Evolutionary conservation across 2,329 filamentous ascomycete genomes (phyloP), one percentile per base, ranked within the genome.

Genomic region (Aspergillus uvarum): DNA sequence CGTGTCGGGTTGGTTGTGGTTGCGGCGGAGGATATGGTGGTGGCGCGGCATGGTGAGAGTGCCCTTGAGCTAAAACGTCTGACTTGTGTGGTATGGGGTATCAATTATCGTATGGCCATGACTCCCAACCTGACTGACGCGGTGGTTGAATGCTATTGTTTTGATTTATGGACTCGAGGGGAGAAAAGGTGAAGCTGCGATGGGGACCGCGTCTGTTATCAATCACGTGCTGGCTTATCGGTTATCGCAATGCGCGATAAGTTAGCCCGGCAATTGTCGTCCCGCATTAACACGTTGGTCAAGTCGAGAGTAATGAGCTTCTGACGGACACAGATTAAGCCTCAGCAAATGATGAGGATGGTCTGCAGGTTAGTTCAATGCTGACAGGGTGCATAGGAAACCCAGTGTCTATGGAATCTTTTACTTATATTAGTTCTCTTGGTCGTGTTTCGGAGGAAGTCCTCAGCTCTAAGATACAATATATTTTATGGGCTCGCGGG

Each of bases 21-120:
- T 32, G 11, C 53, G 53, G 19, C 53, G 53, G 44, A 55, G 53
- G 19, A 48, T 44, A 31, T 64, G 60, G 51, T 62, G 60, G 54
- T 67, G 64, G 59, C 65, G 67, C 57, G 66, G 66, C 67, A 69
- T 69, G 63, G 57, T 59, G 58, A 7, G 16, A 16, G 14, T 35
- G 32, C 14, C 5, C 14, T 35, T 35, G 32, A 35, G 11, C 32
- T 12, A 10, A 5, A 8, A 8, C 8, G 32, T 35, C 14, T 12
- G 32, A 16, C 14, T 10, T 16, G 32, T 35, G 4, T 35, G 32
- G 7, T 29, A 35, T 35, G 16, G 11, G 1, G 14, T 35, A 16
- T 5, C 32, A 1, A 16, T 19, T 44, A 19, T 44, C 5, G 16
- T 8, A 7, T 19, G 19, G 14, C 16, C 38, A 44, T 44, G 38